Evolutionary conservation across 768 basidiomycete genomes (phyloP).

Genomic region (Leccinum pellstonianum): DNA sequence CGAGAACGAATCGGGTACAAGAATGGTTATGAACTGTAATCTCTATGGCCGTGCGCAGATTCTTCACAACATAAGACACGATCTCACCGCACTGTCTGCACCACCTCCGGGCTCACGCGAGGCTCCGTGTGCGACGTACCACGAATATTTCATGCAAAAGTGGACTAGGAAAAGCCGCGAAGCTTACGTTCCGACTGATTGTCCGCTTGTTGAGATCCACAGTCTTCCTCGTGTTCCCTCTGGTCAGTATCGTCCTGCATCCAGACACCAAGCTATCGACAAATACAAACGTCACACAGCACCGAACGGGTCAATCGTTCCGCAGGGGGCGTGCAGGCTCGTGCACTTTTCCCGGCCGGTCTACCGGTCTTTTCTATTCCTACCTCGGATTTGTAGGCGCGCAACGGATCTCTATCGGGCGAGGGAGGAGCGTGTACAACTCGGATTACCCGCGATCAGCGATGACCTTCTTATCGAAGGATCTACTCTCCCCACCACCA

Average conservation of each 20-base stretch:
- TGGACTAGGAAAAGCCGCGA: conserved; percentile 50
- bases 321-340: conserved; percentile 50
- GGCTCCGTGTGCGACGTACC: conserved; percentile 47
- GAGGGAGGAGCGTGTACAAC: conserved; percentile 45
- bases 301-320: conserved; percentile 36
- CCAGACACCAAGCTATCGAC: conserved; percentile 27
- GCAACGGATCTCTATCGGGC: conserved; percentile 66
- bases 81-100: conserved; percentile 62
- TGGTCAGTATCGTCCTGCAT: conserved; percentile 38
- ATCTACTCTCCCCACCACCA: conserved; percentile 67
- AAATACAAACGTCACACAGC: conserved; percentile 24
- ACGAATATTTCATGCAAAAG: conserved; percentile 55
- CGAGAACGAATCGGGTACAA: conserved; percentile 46
- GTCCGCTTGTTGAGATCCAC: conserved; percentile 60
- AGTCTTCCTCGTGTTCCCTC: conserved; percentile 42
- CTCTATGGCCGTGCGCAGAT: conserved; percentile 55
- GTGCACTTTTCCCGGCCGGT: conserved; percentile 52
- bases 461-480: conserved; percentile 67
- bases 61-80: conserved; percentile 57
- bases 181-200: conserved; percentile 49
- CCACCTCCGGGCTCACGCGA: conserved; percentile 55
- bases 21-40: conserved; percentile 55
- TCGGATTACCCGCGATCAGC: conserved; percentile 60
- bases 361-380: conserved; percentile 49
- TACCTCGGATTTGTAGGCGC: conserved; percentile 68